Base-by-base conservation (phyloP, 192 early-diverging fungal genomes). In the Bifiguratus adelaidae region DNA sequence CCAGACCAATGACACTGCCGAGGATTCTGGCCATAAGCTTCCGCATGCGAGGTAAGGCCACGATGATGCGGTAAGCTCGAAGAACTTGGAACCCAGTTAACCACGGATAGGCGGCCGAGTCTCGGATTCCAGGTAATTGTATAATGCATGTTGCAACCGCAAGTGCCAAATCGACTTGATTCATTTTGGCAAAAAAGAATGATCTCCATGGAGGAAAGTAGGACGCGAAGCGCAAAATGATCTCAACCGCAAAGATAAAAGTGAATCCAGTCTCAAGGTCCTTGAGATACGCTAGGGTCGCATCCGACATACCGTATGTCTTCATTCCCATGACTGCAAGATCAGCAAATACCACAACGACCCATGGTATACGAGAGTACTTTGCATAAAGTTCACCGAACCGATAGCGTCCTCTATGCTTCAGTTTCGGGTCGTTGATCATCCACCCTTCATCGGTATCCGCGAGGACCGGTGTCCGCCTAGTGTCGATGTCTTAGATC, bases 1-100 rank as follows among this genome's bases (percentile, higher is more conserved):
- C 45, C 2, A 80, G 45, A 71, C 77, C 77, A 26, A 61, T 54
- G 21, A 71, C 70, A 42, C 67, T 72, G 48, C 76, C 76, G 20
- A 78, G 57, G 1, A 78, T 65, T 30, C 56, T 61, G 65, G 72
- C 74, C 50, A 78, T 61, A 45, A 70, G 55, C 22, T 41, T 36
- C 22, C 59, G 50, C 15, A 78, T 37, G 7, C 73, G 59, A 24
- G 71, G 62, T 11, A 70, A 41, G 24, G 66, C 70, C 23, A 78
- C 50, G 9, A 78, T 52, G 13, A 72, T 50, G 1, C 76, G 44
- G 46, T 78, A 78, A 15, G 65, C 58, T 36, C 76, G 48, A 3
- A 72, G 7, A 1, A 78, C 58, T 45, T 73, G 76, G 44, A 78
- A 78, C 3, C 61, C 62, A 13, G 70, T 68, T 13, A 78, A 47